phyloP scores from a whole-genome alignment of 2,329 filamentous ascomycete genomes.

The Phoma sp. region DNA sequence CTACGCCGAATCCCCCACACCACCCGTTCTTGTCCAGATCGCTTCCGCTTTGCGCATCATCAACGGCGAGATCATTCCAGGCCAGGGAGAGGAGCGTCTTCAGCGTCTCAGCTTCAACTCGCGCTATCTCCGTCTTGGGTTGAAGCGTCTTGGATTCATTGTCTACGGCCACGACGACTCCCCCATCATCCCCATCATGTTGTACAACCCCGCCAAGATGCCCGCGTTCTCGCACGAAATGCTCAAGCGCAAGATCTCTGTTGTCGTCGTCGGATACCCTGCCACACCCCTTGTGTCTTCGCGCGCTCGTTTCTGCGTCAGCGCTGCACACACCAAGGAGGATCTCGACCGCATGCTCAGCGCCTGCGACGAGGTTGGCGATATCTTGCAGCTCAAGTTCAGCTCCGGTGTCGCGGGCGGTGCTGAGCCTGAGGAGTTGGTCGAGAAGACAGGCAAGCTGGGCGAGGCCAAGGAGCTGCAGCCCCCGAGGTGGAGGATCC shows the following conservation, averaged over 20 bases:
- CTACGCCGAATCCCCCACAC: constrained; percentile 86
- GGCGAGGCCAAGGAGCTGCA: constrained; percentile 58
- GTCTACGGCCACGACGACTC: constrained; percentile 98
- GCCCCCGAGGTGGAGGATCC: constrained; percentile 80
- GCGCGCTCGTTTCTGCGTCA: constrained; percentile 93
- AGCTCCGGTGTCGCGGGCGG: constrained; percentile 95
- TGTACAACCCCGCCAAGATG: constrained; percentile 99
- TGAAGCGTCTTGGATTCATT: constrained; percentile 96
- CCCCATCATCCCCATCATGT: constrained; percentile 90
- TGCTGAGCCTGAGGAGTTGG: constrained; percentile 76
- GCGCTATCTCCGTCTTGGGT: constrained; percentile 92
- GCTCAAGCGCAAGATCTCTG: constrained; percentile 95
- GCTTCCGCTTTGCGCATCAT: constrained; percentile 86
- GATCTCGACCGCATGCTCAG: constrained; percentile 88
- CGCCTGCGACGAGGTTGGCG: constrained; percentile 92
- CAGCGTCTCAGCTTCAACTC: constrained; percentile 98
- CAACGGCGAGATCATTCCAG: constrained; percentile 82
- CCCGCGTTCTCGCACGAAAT: constrained; percentile 98
- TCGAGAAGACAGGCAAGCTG: constrained; percentile 62
- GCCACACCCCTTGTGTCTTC: constrained; percentile 95
- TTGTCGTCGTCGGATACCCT: constrained; percentile 96
- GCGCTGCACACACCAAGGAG: constrained; percentile 96
- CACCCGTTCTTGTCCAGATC: constrained; percentile 91
- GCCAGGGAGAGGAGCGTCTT: constrained; percentile 93
- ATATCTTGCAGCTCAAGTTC: constrained; percentile 93